These are phyloP conservation scores for Galeopsis tetrahit DNA, from an alignment of 257 asterid genomes.

Conservation along the genomic window DNA sequence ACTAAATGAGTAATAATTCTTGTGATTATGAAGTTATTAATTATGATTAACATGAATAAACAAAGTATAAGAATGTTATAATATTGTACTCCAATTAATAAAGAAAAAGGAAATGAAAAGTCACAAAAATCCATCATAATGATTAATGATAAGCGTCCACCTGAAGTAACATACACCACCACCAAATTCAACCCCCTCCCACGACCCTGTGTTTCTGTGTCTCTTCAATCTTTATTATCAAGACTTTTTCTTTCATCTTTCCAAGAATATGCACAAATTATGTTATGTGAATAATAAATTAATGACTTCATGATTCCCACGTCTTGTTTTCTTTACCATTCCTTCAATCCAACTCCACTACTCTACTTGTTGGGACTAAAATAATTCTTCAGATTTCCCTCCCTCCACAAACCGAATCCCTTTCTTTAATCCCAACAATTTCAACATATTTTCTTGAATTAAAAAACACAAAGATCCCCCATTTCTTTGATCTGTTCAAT, in stretches of 20 bases:
- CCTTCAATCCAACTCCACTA: conserved; percentile 57
- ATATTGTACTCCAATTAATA: too few species aligned
- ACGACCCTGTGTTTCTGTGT: too few species aligned
- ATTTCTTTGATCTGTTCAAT: conserved; percentile 56
- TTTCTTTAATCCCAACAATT: conserved; percentile 35
- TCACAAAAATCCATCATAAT: not conserved
- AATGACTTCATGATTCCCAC: conserved; percentile 74
- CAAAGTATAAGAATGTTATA: too few species aligned
- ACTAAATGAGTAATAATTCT: too few species aligned
- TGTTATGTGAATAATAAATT: conserved; percentile 8
- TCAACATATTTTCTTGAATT: conserved; percentile 44
- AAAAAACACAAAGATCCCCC: conserved; percentile 37
- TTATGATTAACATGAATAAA: too few species aligned
- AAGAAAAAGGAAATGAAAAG: not conserved
- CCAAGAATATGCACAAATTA: conserved; percentile 16
- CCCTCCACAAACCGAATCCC: conserved; percentile 40
- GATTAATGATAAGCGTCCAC: conserved; percentile 20
- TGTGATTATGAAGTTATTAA: too few species aligned
- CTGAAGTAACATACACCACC: conserved; percentile 32
- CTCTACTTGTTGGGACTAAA: conserved; percentile 22
- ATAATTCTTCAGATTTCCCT: conserved; percentile 33
- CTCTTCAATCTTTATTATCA: too few species aligned
- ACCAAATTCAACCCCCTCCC: conserved; percentile 12
- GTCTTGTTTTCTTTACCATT: conserved; percentile 58
- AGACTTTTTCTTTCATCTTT: not conserved